These are phyloP conservation scores for Boechera divaricarpa DNA, from an alignment of 345 rosid species.

Conservation along the genomic window DNA sequence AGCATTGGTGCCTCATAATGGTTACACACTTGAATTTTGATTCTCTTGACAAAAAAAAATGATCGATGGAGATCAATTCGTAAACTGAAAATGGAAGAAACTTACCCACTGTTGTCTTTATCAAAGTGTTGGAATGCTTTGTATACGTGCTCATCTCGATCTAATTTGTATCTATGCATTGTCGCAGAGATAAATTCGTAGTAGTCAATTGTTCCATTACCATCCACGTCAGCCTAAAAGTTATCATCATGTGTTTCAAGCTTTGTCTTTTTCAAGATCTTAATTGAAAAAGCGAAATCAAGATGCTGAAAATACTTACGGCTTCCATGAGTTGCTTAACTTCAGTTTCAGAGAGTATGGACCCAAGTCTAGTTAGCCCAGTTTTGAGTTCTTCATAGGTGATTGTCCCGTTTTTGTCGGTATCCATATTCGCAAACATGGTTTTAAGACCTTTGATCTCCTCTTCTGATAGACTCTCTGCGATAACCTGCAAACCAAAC, in stretches of 20 bases:
- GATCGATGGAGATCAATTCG: not conserved
- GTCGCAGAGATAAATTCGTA: conserved; percentile 85
- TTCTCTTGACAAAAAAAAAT: not conserved
- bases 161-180: conserved; percentile 76
- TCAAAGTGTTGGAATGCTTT: conserved; percentile 86
- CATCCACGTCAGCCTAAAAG: conserved; percentile 79
- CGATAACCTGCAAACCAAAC: conserved; percentile 65
- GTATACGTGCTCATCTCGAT: conserved; percentile 75
- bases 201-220: conserved; percentile 87
- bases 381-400: conserved; percentile 85
- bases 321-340: conserved; percentile 94
- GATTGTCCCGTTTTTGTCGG: conserved; percentile 89
- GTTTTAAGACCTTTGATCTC: conserved; percentile 83
- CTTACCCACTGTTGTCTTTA: conserved; percentile 80
- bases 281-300: not conserved
- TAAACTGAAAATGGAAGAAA: conserved; percentile 12
- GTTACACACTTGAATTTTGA: not conserved
- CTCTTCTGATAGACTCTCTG: conserved; percentile 80
- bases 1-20: not conserved
- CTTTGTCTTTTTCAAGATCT: not conserved
- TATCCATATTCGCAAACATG: conserved; percentile 83
- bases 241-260: conserved; percentile 8
- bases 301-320: conserved; percentile 54
- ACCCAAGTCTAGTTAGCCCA: conserved; percentile 75
- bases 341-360: conserved; percentile 80